A percentile compares a stretch with the other conserved stretches of the same genome.
Conservation (phyloP, 495 filamentous ascomycete species). For the Annulohypoxylon stygium region DNA sequence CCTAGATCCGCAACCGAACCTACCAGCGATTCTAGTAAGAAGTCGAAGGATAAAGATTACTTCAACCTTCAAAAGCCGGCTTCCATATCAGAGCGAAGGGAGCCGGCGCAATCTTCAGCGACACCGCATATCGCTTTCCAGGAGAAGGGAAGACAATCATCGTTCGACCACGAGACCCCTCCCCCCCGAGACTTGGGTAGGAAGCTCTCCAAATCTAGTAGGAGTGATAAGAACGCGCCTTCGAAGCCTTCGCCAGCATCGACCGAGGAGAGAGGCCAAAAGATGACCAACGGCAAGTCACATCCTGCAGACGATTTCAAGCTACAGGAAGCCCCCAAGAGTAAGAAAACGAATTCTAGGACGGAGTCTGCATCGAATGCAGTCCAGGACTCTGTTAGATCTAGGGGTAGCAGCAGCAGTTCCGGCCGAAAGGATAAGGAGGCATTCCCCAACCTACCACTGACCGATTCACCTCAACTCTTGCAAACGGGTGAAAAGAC, state of each 20-base stretch:
- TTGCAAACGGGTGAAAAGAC: constrained; percentile 54
- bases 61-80: constrained; percentile 56
- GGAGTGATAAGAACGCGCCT: constrained; percentile 53
- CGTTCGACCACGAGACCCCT: constrained; percentile 63
- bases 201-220: constrained; percentile 61
- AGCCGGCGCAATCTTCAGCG: constrained; percentile 66
- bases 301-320: constrained; percentile 70
- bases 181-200: constrained; percentile 57
- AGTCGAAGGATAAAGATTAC: constrained; percentile 67
- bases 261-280: constrained; percentile 57
- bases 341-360: constrained; percentile 72
- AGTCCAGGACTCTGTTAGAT: constrained; percentile 47
- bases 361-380: constrained; percentile 71
- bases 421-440: constrained; percentile 52
- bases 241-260: constrained; percentile 58
- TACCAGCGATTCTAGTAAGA: constrained; percentile 56
- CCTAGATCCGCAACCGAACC: constrained; percentile 69
- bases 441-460: constrained; percentile 18
- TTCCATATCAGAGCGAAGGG: constrained; percentile 51
- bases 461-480: constrained; percentile 51
- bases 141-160: constrained; percentile 79
- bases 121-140: constrained; percentile 94
- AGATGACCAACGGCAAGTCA: constrained; percentile 50
- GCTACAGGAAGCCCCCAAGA: constrained; percentile 80
- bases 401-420: constrained; percentile 48